Evolutionary conservation across 306 rosid genomes (phyloP).

Genomic region (Ceratonia siliqua): DNA sequence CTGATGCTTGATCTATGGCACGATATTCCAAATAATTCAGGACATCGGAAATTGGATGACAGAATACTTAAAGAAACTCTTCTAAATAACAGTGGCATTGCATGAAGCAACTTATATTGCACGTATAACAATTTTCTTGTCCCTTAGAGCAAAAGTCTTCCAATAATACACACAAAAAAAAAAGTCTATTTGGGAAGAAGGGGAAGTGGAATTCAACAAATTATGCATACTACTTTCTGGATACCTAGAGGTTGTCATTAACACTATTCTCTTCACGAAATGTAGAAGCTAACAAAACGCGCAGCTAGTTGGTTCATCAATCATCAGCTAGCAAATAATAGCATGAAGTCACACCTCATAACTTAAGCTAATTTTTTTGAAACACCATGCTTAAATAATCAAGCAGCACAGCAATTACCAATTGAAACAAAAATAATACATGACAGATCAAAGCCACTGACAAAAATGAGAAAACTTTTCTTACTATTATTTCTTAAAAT

Average conservation of each 20-base stretch:
- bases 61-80: background rate
- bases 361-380: background rate
- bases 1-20: slow-evolving; percentile 55
- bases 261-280: background rate
- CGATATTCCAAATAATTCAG: slow-evolving; percentile 22
- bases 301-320: background rate
- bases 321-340: background rate
- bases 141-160: background rate
- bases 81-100: background rate
- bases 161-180: background rate
- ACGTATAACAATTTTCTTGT: background rate
- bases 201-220: background rate
- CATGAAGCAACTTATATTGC: background rate
- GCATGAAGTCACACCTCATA: background rate
- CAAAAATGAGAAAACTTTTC: background rate
- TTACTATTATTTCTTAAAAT: background rate
- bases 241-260: background rate
- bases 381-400: background rate
- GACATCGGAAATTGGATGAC: background rate
- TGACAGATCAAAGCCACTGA: background rate
- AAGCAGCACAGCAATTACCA: background rate
- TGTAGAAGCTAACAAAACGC: background rate
- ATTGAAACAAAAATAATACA: background rate
- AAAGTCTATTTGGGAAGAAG: background rate
- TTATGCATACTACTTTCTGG: background rate